Evolutionary conservation across 2,329 filamentous ascomycete species (phyloP), one percentile per base, ranked within the genome.

Genomic region (Monilinia fructigena): DNA sequence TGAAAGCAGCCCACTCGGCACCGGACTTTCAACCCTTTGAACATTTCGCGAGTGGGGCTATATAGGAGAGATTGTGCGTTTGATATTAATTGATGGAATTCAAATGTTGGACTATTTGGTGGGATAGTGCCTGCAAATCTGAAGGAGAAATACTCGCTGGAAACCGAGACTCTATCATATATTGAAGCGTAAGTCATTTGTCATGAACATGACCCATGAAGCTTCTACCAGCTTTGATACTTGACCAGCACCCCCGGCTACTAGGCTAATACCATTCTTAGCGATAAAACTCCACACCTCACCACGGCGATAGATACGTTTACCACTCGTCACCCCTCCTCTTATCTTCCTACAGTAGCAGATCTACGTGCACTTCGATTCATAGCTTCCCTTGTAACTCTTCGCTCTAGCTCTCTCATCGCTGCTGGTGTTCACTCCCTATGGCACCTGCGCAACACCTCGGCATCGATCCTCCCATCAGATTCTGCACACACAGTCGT

Each of bases 41-140:
- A 74, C 81, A 87, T 69, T 78, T 89, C 69, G 83, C 89, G 53
- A 85, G 85, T 71, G 88, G 88, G 86, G 84, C 72, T 90, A 90
- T 73, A 77, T 90, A 2, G 88, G 88, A 58, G 88, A 90, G 75
- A 82, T 90, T 56, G 85, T 82, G 70, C 81, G 88, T 23, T 76
- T 86, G 16, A 81, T 82, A 0, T 77, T 89, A 54, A 69, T 87
- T 28, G 87, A 89, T 68, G 86, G 85, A 0, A 82, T 89, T 58
- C 77, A 82, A 80, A 79, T 0, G 80, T 82, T 0, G 84, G 82
- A 0, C 70, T 87, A 0, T 80, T 89, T 56, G 85, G 83, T 1
- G 86, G 86, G 12, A 74, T 83, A 6, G 76, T 88, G 12, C 86
- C 87, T 14, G 76, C 81, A 3, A 85, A 82, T 2, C 75, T 89